Base-by-base conservation (phyloP, 805 yeast genomes). In the Allodekkera sacchari region DNA sequence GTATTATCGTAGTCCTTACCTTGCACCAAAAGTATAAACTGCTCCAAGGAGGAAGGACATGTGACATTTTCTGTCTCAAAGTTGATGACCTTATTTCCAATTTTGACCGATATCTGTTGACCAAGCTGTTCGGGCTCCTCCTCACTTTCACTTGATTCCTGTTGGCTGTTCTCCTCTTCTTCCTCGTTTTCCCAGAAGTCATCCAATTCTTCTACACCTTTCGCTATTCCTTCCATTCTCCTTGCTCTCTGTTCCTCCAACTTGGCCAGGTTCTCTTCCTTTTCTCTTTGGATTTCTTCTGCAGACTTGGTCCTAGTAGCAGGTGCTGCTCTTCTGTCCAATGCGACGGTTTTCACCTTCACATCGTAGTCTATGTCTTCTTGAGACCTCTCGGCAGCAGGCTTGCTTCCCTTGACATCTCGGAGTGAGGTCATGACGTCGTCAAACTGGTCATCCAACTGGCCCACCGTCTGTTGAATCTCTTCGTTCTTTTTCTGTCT, bases 261-360 rank as follows among this genome's bases (percentile, higher is more conserved):
- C 44, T 68, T 64, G 42, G 72, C 71, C 61, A 66, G 60, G 44
- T 67, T 71, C n/a, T 73, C 80, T 13, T 64, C 67, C 43, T 69
- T 70, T 47, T 81, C 89, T 24, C 64, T 59, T 28, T 59, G 61
- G 9, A 80, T 33, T 52, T 83, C 92, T 53, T 82, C 87, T 3
- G 69, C 77, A 2, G 92, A 81, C 51, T 81, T 80, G 2, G 89
- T 80, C 57, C 88, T 68, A 34, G 81, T 89, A 15, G 88, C 76
- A 20, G 92, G 92, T 2, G 69, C 87, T 8, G 92, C 79, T 50
- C 88, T 68, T 54, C 75, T 74, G 38, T 83, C 92, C 47, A 77
- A 61, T 3, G 74, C 70, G 37, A 81, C 65, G 47, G 76, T 80
- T 40, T 74, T 68, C 13, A 82, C 82, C 43, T 74, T 71, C 47